phyloP scores from a whole-genome alignment of 1,284 basidiomycete species.

The Exobasidium rhododendri region DNA sequence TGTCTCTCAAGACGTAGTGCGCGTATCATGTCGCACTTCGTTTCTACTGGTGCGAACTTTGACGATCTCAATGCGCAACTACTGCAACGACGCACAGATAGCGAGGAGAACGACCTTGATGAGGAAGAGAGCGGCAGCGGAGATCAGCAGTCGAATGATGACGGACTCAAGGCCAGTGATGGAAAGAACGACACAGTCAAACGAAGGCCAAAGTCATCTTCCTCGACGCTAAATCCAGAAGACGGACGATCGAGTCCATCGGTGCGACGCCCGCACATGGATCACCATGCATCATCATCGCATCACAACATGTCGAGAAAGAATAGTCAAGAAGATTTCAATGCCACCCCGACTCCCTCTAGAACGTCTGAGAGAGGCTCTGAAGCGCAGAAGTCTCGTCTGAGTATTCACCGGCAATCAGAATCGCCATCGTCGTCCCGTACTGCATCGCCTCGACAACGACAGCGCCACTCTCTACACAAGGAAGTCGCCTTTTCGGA shows the following conservation, averaged over 20 bases:
- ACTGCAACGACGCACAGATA: conserved; percentile 27
- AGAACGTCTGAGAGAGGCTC: conserved; percentile 11
- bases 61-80: conserved; percentile 46
- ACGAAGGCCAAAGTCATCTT: conserved; percentile 20
- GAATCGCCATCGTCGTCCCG: not conserved
- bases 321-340: not conserved
- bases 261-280: not conserved
- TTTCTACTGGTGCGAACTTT: conserved; percentile 44
- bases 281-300: not conserved
- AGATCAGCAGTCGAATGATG: conserved; percentile 9
- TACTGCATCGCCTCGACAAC: not conserved
- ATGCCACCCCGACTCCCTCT: not conserved
- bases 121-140: conserved; percentile 4
- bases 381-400: not conserved
- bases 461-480: not conserved
- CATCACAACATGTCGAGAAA: not conserved
- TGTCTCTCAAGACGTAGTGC: too few relatives aligned
- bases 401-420: not conserved
- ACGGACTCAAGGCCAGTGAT: conserved; percentile 13
- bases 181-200: conserved; percentile 17
- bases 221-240: conserved; percentile 12
- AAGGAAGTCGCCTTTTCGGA: not conserved
- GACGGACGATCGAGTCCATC: not conserved
- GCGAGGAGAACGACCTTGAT: conserved; percentile 18
- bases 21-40: conserved; percentile 48